Evolutionary conservation across 768 basidiomycete genomes (phyloP).

Genomic region (Phylloporus scabripes): DNA sequence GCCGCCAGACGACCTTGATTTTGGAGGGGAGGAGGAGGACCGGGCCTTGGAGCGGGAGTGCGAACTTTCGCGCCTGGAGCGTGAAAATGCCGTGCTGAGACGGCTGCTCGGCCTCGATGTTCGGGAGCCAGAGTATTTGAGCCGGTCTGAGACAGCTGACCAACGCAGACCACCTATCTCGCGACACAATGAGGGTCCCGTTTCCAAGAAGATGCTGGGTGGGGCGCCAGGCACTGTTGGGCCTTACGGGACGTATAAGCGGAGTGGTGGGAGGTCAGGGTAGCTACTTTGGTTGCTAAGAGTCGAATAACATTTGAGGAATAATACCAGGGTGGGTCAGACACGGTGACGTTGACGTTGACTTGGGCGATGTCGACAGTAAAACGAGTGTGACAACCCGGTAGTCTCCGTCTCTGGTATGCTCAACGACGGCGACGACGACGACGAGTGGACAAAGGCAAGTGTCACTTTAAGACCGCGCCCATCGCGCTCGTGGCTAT

Average conservation of each 20-base stretch:
- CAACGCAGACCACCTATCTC: conserved; percentile 11
- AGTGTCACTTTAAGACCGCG: conserved; percentile 1
- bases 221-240: conserved; percentile 35
- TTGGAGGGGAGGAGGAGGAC: conserved; percentile 49
- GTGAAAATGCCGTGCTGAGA: conserved; percentile 80
- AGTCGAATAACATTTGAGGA: background rate
- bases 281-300: conserved; percentile 5
- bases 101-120: conserved; percentile 56
- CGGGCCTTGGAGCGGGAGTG: conserved; percentile 85
- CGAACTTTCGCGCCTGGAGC: conserved; percentile 81
- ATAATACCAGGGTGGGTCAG: background rate
- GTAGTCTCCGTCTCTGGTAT: background rate
- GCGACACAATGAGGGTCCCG: conserved; percentile 9
- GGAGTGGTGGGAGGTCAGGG: conserved; percentile 18
- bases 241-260: conserved; percentile 42
- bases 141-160: conserved; percentile 7
- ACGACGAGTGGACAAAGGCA: conserved; percentile 23
- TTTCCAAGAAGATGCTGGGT: conserved; percentile 27
- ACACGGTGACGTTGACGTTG: conserved; percentile 17
- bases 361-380: background rate
- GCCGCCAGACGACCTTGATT: conserved; percentile 12
- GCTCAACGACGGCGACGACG: conserved; percentile 3
- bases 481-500: background rate
- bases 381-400: background rate
- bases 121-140: conserved; percentile 14